phyloP scores from a whole-genome alignment of 768 basidiomycete species.

The Sistotremastrum suecicum region DNA sequence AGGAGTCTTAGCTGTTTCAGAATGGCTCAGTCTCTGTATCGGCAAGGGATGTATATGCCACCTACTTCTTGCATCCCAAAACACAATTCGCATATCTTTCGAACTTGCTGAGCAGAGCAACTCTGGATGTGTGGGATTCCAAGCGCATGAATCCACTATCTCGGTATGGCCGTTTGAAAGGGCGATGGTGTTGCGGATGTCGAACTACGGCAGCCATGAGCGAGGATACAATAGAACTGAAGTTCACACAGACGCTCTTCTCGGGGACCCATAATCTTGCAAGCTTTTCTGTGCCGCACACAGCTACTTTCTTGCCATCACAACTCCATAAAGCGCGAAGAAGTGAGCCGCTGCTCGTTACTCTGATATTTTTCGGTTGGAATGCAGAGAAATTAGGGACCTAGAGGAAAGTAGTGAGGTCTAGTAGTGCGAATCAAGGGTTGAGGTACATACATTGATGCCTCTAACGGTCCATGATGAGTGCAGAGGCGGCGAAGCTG shows the following conservation, averaged over 20 bases:
- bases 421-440: conserved; percentile 5
- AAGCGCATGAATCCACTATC: conserved; percentile 70
- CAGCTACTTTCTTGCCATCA: conserved; percentile 68
- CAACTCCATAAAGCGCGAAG: conserved; percentile 74
- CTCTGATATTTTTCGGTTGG: conserved; percentile 60
- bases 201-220: conserved; percentile 42
- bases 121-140: conserved; percentile 79
- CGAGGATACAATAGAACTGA: background rate
- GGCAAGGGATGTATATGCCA: background rate
- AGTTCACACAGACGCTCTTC: conserved; percentile 41
- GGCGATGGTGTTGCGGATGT: conserved; percentile 46
- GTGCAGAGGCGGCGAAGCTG: conserved; percentile 59
- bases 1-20: background rate
- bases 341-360: conserved; percentile 33
- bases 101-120: conserved; percentile 70
- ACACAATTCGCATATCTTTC: conserved; percentile 59
- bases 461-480: conserved; percentile 57
- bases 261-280: conserved; percentile 69
- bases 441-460: conserved; percentile 45
- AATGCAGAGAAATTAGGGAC: conserved; percentile 70
- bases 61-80: conserved; percentile 78
- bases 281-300: conserved; percentile 71
- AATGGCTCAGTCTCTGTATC: background rate
- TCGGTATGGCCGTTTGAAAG: conserved; percentile 63
- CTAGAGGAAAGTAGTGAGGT: conserved; percentile 23